Evolutionary conservation across 495 filamentous ascomycete species (phyloP).

Genomic region (Alectoria sarmentosa): DNA sequence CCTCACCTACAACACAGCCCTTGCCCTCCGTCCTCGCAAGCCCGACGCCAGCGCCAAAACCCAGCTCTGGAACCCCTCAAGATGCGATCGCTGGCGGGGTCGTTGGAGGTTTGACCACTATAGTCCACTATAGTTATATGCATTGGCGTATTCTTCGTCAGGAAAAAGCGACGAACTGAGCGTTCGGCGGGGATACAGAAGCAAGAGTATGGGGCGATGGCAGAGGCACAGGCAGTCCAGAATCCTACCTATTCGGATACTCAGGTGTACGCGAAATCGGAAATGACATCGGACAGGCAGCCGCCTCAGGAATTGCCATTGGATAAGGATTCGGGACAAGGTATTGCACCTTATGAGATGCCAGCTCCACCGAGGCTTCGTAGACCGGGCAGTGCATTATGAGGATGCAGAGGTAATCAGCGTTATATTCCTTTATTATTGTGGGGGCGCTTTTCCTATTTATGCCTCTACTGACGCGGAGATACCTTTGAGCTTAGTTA

Average conservation of each 20-base stretch:
- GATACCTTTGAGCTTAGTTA: too few species aligned
- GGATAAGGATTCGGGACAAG: neutral
- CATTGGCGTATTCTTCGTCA: neutral
- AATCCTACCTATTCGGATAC: neutral
- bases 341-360: constrained; percentile 11
- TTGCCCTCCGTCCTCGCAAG: neutral
- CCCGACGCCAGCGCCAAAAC: neutral
- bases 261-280: neutral
- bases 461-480: too few species aligned
- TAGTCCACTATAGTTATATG: neutral
- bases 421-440: too few species aligned
- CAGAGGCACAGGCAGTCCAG: neutral
- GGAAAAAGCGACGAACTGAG: neutral
- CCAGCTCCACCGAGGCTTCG: neutral
- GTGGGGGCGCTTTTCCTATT: too few species aligned
- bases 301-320: constrained; percentile 17
- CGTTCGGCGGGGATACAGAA: neutral
- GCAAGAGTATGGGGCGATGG: neutral
- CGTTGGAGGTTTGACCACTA: neutral
- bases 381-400: neutral
- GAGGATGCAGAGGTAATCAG: too few species aligned
- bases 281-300: constrained; percentile 16
- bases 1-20: neutral
- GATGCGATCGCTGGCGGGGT: constrained; percentile 15
- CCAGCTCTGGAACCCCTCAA: constrained; percentile 1